Base-by-base conservation (phyloP, 2,329 filamentous ascomycete genomes). In the Cytospora schulzeri region DNA sequence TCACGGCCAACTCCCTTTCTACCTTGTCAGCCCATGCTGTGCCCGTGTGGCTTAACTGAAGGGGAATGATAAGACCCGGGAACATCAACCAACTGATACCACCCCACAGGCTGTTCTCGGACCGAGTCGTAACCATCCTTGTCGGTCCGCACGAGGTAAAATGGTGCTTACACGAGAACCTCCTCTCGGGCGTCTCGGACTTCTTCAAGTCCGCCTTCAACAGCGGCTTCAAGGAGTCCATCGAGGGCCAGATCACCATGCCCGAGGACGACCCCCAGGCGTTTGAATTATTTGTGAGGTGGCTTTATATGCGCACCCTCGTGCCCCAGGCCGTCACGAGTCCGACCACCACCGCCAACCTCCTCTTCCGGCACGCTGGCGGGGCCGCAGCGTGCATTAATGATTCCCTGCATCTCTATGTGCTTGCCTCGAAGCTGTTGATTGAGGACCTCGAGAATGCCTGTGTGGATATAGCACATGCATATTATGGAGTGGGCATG, bases 231-330 rank as follows among this genome's bases (percentile, higher is more conserved):
- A 33, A 55, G n/a, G 64, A 66, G 41, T 54, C 64, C 14, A 5
- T 55, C 41, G 64, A 66, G 22, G 60, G 58, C 35, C 38, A 19
- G 48, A 48, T 66, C 29, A 15, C 55, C 55, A 52, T 66, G 54
- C 64, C 64, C 22, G 64, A 66, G 51, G 64, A 66, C 55, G 64
- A 66, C 56, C 64, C 64, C 17, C 15, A 52, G 19, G 56, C 64
- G n/a, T 66, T 66, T 28, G 64, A 66, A 50, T 60, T 66, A 35
- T 63, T 66, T n/a, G 60, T 66, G 17, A 60, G 64, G n/a, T 66
- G 64, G 64, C 55, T 66, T 17, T 66, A 66, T 60, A 52, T 51
- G 31, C 59, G 60, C 45, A 41, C 64, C 55, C 33, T 66, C 14
- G 48, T 33, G 52, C 52, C 53, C 53, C 28, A 53, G 29, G 61